phyloP scores from a whole-genome alignment of 305 asterid genomes.

The Solanum hybrid region DNA sequence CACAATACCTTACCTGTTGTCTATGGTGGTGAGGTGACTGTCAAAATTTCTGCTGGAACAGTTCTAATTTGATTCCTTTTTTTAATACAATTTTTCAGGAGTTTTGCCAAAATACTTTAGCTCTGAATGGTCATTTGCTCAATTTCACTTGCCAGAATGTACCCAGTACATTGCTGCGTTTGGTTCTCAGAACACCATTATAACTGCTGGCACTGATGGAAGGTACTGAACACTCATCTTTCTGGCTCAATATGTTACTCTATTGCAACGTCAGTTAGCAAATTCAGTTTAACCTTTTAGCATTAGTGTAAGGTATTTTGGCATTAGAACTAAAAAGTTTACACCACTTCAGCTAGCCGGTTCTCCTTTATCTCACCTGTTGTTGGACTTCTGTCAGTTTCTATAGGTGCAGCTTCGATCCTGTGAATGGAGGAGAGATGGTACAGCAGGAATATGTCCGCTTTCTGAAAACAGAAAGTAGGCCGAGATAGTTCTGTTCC shows the following conservation, averaged over 20 bases:
- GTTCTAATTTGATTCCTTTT: constrained; percentile 9
- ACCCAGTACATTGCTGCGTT: constrained; percentile 73
- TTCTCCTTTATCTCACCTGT: constrained; percentile 10
- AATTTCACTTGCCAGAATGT: constrained; percentile 70
- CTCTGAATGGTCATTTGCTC: constrained; percentile 98
- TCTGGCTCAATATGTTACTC: background rate
- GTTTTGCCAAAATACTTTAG: constrained; percentile 82
- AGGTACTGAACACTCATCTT: constrained; percentile 36
- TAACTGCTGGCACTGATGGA: constrained; percentile 69
- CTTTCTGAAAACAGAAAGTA: constrained; percentile 59
- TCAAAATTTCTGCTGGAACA: background rate
- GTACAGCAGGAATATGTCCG: constrained; percentile 64
- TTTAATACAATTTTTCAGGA: constrained; percentile 39
- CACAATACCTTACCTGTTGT: background rate
- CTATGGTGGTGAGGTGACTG: background rate
- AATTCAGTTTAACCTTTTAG: background rate
- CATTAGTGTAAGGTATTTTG: background rate
- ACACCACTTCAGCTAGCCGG: background rate
- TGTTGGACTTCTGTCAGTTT: constrained; percentile 40
- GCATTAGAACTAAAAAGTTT: background rate
- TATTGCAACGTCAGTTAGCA: background rate
- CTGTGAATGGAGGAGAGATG: constrained; percentile 80
- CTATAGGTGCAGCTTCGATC: constrained; percentile 80
- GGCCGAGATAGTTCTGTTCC: constrained; percentile 24
- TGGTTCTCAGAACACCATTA: constrained; percentile 60